Base-by-base conservation (phyloP, 192 early-diverging fungal genomes). In the Coemansia sp. region DNA sequence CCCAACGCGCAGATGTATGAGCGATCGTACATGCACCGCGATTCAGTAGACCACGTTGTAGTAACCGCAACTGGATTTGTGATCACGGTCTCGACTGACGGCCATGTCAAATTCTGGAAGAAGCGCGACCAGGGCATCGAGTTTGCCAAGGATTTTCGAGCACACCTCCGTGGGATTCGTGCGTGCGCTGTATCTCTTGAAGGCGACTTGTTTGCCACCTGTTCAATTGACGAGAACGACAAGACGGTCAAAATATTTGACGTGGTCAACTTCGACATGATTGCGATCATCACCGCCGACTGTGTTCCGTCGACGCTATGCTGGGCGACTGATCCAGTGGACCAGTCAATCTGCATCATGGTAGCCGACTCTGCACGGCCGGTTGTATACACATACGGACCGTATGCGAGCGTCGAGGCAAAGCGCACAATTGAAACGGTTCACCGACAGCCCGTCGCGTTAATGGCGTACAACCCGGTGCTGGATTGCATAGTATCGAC, bases 61-160 rank as follows among this genome's bases (percentile, higher is more conserved):
- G 81, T 89, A 12, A 87, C 91, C 21, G 78, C 68, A 54, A 92
- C 86, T 5, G 93, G 94, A 51, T 99, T 96, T 71, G 69, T 99
- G 26, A 83, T 99, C 34, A 99, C 97, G 2, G 88, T 91, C 0
- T 97, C 95, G 0, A 77, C 87, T 0, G 94, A 99, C 70, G 97
- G 97, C 1, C 95, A 95, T 56, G 83, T 99, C 11, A 99, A 99
- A 70, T 99, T 97, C 50, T 99, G 97, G 97, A 97, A 99, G 66
- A 97, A 96, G 78, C 84, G 88, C 15, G 82, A 78, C 5, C 77
- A 78, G 30, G 97, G 95, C 10, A 88, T 99, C 36, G 97, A 99
- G 70, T 99, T 99, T 81, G 95, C 97, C 28, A 99, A 99, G 75
- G 94, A 96, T 64, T 99, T 90, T 66, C 80, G 91, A 5, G 84